Evolutionary conservation across 2,329 filamentous ascomycete genomes (phyloP), one percentile per base, ranked within the genome.

Genomic region (Venturia nashicola): DNA sequence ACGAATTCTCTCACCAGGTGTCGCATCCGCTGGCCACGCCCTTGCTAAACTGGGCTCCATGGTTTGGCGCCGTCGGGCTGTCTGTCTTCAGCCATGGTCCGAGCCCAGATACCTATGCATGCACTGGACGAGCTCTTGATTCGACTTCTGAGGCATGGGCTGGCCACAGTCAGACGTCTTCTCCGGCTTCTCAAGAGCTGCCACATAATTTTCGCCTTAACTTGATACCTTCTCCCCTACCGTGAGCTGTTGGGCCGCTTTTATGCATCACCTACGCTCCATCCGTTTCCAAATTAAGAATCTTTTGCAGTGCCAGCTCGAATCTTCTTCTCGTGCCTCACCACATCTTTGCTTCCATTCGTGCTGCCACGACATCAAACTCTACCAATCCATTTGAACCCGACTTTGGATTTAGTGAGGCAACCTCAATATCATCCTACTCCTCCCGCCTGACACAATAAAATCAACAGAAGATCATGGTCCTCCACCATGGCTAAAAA

Each of bases 401-500:
- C 23, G 36, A 36, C 3, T 11, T 11, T 39, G n/a, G 23, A 16
- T 62, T 51, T 20, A 32, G 32, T 36, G 51, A 57, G 51, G 51
- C 32, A 16, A 61, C 34, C 23, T 6, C 42, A n/a, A 48, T 39
- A 62, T 32, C 42, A 62, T 46, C 60, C 32, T 32, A 16, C 60
- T 32, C 8, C 23, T 23, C 40, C 60, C 43, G 44, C 43, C 43
- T 51, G 60, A 20, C 39, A 11, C 6, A 32, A 39, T 62, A 62
- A 46, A 27, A 62, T 14, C 43, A 39, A 39, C 23, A 44, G 43
- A 46, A 20, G 6, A 18, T n/a, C 34, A 16, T 12, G n/a, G 36
- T 4, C 36, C 20, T 39, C 32, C 42, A 39, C 40, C 27, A 62
- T 62, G 60, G 60, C 60, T 27, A 62, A 62, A 11, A 62, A 62